Conservation (phyloP, 176 grass and related monocot genomes). For the Lolium rigidum region DNA sequence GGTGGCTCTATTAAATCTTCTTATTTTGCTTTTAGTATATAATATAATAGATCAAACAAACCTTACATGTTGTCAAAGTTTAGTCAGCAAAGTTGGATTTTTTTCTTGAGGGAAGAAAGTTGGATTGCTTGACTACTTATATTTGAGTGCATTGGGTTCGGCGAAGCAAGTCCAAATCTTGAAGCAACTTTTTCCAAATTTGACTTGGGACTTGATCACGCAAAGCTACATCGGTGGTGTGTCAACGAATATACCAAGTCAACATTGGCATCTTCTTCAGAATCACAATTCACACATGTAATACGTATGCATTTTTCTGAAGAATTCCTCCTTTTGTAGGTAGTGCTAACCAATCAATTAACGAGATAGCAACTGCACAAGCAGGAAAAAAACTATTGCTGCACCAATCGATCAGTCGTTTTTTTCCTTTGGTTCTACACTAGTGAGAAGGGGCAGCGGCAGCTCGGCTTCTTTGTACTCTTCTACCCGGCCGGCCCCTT, state of each 20-base stretch:
- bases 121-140: background rate
- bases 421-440: background rate
- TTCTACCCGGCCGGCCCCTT: background rate
- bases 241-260: constrained; percentile 1
- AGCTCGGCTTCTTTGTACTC: constrained; percentile 13
- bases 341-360: background rate
- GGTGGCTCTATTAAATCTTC: too few species aligned
- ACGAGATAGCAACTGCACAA: background rate
- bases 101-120: too few species aligned
- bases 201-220: constrained; percentile 1
- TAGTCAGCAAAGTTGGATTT: background rate
- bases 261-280: background rate
- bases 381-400: background rate
- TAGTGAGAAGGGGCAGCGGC: background rate
- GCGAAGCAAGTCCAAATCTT: background rate
- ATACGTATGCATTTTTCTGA: background rate
- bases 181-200: background rate
- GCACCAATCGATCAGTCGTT: background rate
- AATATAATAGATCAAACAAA: too few species aligned
- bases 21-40: too few species aligned
- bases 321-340: background rate
- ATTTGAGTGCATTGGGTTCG: background rate
- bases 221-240: background rate
- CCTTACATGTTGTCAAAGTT: background rate
- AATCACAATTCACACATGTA: background rate